Evolutionary conservation across 2,329 filamentous ascomycete genomes (phyloP).

Genomic region (Fusarium marasasianum): DNA sequence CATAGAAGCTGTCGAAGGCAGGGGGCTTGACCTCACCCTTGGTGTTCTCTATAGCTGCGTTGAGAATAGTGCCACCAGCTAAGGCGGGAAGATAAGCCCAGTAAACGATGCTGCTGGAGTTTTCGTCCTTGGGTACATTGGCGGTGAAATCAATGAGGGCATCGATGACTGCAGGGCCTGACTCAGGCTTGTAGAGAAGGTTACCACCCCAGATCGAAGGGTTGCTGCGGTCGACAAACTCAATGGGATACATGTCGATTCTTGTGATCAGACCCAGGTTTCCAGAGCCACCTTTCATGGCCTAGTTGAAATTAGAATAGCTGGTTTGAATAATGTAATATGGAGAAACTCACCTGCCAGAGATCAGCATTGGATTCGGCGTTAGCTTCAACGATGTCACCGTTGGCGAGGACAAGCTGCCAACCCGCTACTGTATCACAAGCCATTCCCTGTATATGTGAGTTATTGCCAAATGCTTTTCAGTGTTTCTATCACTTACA

Average conservation of each 20-base stretch:
- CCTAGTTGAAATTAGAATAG: conserved; percentile 30
- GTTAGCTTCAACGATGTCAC: conserved; percentile 55
- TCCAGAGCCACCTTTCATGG: conserved; percentile 57
- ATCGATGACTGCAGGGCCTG: conserved; percentile 39
- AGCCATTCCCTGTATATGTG: conserved; percentile 38
- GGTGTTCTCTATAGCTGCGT: conserved; percentile 47
- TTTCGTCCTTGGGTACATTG: conserved; percentile 45
- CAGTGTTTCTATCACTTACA: not conserved
- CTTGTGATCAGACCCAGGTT: conserved; percentile 56
- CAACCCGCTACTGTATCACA: conserved; percentile 55
- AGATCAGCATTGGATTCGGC: conserved; percentile 52
- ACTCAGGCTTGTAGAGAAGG: conserved; percentile 38
- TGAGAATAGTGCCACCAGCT: conserved; percentile 44
- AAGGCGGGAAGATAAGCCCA: conserved; percentile 47
- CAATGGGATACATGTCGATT: conserved; percentile 46
- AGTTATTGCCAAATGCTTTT: not conserved
- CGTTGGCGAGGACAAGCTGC: conserved; percentile 56
- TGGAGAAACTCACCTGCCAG: conserved; percentile 44
- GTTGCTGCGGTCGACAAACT: conserved; percentile 38
- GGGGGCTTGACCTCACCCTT: conserved; percentile 38
- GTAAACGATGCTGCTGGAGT: conserved; percentile 47
- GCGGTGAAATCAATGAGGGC: conserved; percentile 47
- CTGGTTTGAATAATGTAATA: accelerated
- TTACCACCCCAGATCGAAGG: conserved; percentile 48
- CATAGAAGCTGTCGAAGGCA: conserved; percentile 46